Conservation (phyloP, 2,329 filamentous ascomycete species). For the Colletotrichum sp. region DNA sequence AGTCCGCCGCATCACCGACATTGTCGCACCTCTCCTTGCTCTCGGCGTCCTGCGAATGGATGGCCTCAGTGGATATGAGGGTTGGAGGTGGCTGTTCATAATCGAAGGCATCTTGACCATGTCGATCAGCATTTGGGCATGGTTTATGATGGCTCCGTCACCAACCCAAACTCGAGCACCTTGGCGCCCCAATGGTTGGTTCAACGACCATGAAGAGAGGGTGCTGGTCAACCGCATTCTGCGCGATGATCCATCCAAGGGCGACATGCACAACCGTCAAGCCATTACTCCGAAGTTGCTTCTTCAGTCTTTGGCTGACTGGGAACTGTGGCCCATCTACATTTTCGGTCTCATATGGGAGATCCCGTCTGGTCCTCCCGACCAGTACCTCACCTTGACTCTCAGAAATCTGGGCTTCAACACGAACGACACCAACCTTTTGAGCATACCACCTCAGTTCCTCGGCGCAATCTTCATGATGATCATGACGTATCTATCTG, state of each 20-base stretch:
- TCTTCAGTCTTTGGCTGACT: slow-evolving; percentile 54
- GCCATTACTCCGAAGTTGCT: slow-evolving; percentile 50
- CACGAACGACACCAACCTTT: slow-evolving; percentile 54
- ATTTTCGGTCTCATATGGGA: slow-evolving; percentile 50
- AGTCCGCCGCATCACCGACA: slow-evolving; percentile 28
- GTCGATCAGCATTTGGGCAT: slow-evolving; percentile 30
- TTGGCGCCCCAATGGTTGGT: slow-evolving; percentile 59
- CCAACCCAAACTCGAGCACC: slow-evolving; percentile 46
- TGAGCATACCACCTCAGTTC: slow-evolving; percentile 22
- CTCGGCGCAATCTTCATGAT: slow-evolving; percentile 19
- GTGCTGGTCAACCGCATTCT: slow-evolving; percentile 62
- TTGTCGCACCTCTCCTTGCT: slow-evolving; percentile 30
- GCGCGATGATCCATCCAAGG: slow-evolving; percentile 61
- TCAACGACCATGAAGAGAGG: slow-evolving; percentile 59
- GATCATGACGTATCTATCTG: slow-evolving; percentile 34
- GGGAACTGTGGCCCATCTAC: slow-evolving; percentile 62
- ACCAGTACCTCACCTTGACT: slow-evolving; percentile 30
- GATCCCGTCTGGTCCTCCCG: slow-evolving; percentile 26
- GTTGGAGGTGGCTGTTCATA: slow-evolving; percentile 27
- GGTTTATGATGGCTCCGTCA: slow-evolving; percentile 34
- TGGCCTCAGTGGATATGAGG: slow-evolving; percentile 26
- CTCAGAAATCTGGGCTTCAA: slow-evolving; percentile 30
- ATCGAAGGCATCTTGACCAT: slow-evolving; percentile 25
- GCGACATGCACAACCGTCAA: slow-evolving; percentile 61
- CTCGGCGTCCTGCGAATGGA: slow-evolving; percentile 32